These are phyloP conservation scores for Schwanniomyces pseudopolymorphus DNA, from an alignment of 805 yeast species.

Conservation along the genomic window DNA sequence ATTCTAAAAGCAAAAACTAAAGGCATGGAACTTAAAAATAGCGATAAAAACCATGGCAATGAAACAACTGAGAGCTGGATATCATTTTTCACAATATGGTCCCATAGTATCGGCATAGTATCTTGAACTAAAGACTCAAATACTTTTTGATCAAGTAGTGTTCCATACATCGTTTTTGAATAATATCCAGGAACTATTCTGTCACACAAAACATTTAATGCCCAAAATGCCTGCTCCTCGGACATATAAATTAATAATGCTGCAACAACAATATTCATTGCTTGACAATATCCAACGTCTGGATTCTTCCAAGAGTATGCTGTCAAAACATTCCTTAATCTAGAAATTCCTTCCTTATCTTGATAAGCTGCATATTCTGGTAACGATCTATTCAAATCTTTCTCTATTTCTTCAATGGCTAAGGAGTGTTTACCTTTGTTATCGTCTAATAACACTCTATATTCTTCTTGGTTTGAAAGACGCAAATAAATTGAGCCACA, in stretches of 20 bases:
- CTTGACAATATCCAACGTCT: constrained; percentile 97
- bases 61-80: constrained; percentile 92
- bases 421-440: constrained; percentile 65
- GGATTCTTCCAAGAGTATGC: constrained; percentile 98
- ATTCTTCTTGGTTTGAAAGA: constrained; percentile 59
- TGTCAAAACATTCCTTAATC: constrained; percentile 83
- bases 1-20: constrained; percentile 89
- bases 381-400: constrained; percentile 88
- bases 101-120: constrained; percentile 86
- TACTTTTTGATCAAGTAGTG: constrained; percentile 88
- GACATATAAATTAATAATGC: constrained; percentile 80
- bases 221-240: constrained; percentile 98
- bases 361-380: constrained; percentile 98
- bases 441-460: constrained; percentile 55
- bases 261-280: constrained; percentile 93
- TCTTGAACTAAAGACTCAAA: constrained; percentile 87
- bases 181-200: constrained; percentile 91
- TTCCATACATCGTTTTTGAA: constrained; percentile 97
- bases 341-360: constrained; percentile 74
- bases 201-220: constrained; percentile 77
- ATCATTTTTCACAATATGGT: constrained; percentile 73
- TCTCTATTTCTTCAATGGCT: constrained; percentile 95
- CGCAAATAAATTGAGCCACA: constrained; percentile 83
- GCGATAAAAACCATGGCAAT: constrained; percentile 92
- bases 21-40: constrained; percentile 92